phyloP scores from a whole-genome alignment of 148 eudicot species.

The Rhododendron ovatum region DNA sequence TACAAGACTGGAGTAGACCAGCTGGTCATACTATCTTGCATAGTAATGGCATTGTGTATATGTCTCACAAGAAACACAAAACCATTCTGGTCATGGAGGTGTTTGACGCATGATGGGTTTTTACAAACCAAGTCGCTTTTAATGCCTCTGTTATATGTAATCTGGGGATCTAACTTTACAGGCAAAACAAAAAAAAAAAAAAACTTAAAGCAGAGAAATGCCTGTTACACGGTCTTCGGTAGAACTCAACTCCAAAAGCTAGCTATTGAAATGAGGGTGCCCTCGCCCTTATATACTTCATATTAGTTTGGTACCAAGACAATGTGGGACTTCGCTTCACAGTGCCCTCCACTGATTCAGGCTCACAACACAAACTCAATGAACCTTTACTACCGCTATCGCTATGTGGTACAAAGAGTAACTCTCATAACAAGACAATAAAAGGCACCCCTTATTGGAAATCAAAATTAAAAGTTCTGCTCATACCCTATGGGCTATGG shows the following conservation, averaged over 20 bases:
- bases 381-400: no score
- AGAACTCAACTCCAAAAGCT: neutral
- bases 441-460: no score
- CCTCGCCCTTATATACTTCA: neutral
- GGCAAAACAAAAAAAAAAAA: neutral
- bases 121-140: neutral
- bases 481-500: no score
- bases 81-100: neutral
- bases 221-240: neutral
- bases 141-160: neutral
- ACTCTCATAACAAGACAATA: no score
- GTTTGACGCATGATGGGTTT: neutral
- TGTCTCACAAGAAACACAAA: neutral
- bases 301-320: neutral
- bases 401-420: no score
- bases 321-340: neutral
- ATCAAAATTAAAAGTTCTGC: no score
- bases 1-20: neutral
- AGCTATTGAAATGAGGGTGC: neutral
- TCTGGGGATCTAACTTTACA: neutral
- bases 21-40: neutral
- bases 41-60: neutral
- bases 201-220: neutral
- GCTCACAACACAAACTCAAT: neutral
- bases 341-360: neutral